Evolutionary conservation across 805 yeast species (phyloP), one percentile per base, ranked within the genome.

Genomic region (Debaryomyces hansenii): DNA sequence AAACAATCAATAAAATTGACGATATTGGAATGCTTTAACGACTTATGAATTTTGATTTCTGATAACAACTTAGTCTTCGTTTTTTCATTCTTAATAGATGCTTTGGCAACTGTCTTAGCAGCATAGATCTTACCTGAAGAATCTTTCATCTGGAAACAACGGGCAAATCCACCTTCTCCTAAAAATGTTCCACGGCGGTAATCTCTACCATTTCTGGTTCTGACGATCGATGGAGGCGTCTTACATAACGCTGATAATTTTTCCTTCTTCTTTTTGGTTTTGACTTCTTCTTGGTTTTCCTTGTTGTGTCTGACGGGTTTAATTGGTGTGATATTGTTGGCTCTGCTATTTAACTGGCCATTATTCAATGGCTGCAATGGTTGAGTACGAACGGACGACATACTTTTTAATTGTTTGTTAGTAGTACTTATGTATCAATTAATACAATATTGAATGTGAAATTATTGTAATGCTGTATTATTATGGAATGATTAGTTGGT

Each of bases 91-190:
- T 85, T 87, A 55, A 94, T 85, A 9, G 97, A 90, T 0, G 91
- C 91, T 67, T 94, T 94, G 45, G 99, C 99, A 32, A 94, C 96
- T 0, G 99, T 95, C 63, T 94, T 94, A 28, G 99, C 99, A 15
- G 99, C 99, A 67, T 77, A 94, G 1, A 88, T 79, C 59, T 82
- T 81, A 31, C 98, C 98, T 53, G 80, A 74, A 50, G 90, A 86
- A 68, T 91, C 96, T 63, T 87, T 89, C 77, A 94, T 94, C 66
- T 94, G 97, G 70, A 94, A 94, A 64, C 99, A 94, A 62, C 98
- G 82, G 14, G 99, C 99, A 74, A 94, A 94, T 0, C 99, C 99
- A 50, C 99, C 99, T 71, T 92, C 98, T 32, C 99, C 99, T 31
- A 94, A 74, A 58, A 90, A 91, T 49, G 77, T 77, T 1, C 98